A percentile compares a stretch with the other conserved stretches of the same genome.
phyloP scores from a whole-genome alignment of 257 asterid species.

The Solanum piurae region DNA sequence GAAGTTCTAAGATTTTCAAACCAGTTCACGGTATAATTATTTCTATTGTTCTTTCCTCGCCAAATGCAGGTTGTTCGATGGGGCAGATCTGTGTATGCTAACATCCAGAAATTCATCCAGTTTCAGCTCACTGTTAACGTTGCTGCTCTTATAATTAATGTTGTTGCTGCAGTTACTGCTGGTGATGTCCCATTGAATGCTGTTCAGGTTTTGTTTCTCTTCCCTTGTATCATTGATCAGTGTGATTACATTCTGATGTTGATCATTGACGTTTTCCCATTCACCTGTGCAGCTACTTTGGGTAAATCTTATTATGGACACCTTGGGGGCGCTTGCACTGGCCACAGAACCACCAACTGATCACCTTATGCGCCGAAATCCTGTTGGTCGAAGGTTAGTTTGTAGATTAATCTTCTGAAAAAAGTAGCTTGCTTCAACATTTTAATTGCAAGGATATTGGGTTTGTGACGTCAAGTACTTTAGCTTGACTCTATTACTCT shows the following conservation, averaged over 20 bases:
- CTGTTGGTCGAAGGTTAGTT: slow-evolving; percentile 93
- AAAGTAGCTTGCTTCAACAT: not conserved
- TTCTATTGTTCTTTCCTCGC: not conserved
- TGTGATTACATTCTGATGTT: not conserved
- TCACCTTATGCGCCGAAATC: slow-evolving; percentile 79
- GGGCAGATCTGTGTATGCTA: slow-evolving; percentile 98
- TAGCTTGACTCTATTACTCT: not conserved
- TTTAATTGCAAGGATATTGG: not conserved
- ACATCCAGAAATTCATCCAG: slow-evolving; percentile 92
- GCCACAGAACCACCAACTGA: slow-evolving; percentile 97
- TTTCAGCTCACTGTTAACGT: slow-evolving; percentile 96
- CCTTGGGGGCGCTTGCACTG: slow-evolving; percentile 94
- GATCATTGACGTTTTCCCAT: not conserved
- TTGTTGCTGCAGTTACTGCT: slow-evolving; percentile 79
- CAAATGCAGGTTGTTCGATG: slow-evolving; percentile 82
- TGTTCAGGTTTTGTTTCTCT: slow-evolving; percentile 58
- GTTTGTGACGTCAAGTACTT: not conserved
- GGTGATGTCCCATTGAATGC: slow-evolving; percentile 95
- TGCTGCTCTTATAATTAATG: slow-evolving; percentile 85
- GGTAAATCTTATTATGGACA: slow-evolving; percentile 99
- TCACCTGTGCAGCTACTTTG: slow-evolving; percentile 67
- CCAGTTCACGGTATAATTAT: not conserved
- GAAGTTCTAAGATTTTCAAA: not conserved
- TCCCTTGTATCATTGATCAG: not conserved
- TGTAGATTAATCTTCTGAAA: not conserved